phyloP scores from a whole-genome alignment of 495 filamentous ascomycete species.

The Neurospora sp. region DNA sequence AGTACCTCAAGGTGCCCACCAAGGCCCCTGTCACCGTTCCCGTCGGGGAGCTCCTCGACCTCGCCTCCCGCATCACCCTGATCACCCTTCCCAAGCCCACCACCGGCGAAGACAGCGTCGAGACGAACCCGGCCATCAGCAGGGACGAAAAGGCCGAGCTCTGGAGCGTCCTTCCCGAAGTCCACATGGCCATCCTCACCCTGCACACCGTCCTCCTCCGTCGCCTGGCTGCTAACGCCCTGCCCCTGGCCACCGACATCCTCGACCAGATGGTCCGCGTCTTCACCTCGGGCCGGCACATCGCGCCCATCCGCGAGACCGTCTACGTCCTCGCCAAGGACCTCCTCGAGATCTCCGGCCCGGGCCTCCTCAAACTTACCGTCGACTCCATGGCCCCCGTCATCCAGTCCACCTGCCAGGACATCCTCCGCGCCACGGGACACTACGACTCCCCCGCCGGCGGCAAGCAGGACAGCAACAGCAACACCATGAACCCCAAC shows the following conservation, averaged over 20 bases:
- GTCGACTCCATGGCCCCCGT: constrained; percentile 48
- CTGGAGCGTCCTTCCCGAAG: constrained; percentile 56
- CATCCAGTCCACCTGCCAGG: constrained; percentile 52
- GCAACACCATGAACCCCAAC: background rate
- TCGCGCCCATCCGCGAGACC: constrained; percentile 46
- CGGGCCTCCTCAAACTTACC: constrained; percentile 50
- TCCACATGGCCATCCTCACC: constrained; percentile 58
- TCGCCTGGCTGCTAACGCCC: constrained; percentile 42
- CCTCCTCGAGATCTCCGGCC: constrained; percentile 51
- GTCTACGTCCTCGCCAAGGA: constrained; percentile 47
- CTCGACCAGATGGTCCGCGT: constrained; percentile 61
- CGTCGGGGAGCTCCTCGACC: constrained; percentile 52
- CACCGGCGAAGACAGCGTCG: constrained; percentile 27
- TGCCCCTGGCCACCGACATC: constrained; percentile 46
- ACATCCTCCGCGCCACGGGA: constrained; percentile 43
- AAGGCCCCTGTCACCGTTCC: constrained; percentile 51
- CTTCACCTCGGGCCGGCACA: constrained; percentile 50
- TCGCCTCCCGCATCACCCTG: constrained; percentile 57
- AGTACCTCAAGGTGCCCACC: constrained; percentile 43
- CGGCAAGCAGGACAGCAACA: background rate
- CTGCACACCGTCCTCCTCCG: constrained; percentile 43
- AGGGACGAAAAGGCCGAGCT: constrained; percentile 71
- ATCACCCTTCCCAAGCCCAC: constrained; percentile 45
- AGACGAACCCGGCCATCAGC: constrained; percentile 56
- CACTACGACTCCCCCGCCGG: constrained; percentile 16